Evolutionary conservation across 352 stramenopile genomes (phyloP).

Genomic region (Globisporangium irregulare): DNA sequence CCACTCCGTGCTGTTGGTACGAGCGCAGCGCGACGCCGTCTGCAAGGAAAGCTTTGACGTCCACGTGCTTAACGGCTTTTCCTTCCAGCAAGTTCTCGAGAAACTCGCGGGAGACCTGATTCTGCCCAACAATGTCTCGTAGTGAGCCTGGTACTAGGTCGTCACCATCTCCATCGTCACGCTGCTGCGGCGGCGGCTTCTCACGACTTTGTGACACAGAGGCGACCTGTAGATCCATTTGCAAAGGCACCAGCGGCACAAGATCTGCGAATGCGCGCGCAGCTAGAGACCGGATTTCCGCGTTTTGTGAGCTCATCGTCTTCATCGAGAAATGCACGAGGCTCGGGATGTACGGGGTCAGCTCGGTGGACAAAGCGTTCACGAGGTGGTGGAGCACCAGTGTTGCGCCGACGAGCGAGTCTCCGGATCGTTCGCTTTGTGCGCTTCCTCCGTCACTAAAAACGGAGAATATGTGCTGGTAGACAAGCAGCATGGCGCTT

Average conservation of each 20-base stretch:
- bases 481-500: conserved; percentile 50
- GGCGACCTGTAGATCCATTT: conserved; percentile 59
- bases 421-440: not conserved
- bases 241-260: conserved; percentile 62
- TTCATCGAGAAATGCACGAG: conserved; percentile 70
- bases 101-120: conserved; percentile 63
- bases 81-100: conserved; percentile 58
- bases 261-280: conserved; percentile 69
- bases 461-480: conserved; percentile 40
- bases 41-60: conserved; percentile 33
- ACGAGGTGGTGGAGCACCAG: conserved; percentile 63
- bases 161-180: conserved; percentile 18
- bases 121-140: conserved; percentile 32
- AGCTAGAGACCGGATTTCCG: conserved; percentile 41
- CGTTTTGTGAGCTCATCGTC: conserved; percentile 48
- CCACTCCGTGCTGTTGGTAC: conserved; percentile 79
- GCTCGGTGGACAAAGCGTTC: conserved; percentile 21
- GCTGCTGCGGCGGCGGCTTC: not conserved
- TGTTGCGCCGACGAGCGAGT: conserved; percentile 35
- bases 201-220: not conserved
- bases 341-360: conserved; percentile 64
- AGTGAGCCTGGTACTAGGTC: conserved; percentile 12
- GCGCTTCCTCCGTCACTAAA: conserved; percentile 16
- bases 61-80: conserved; percentile 43
- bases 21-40: conserved; percentile 35